Evolutionary conservation across 768 basidiomycete genomes (phyloP).

Genomic region (Austroboletus festivus): DNA sequence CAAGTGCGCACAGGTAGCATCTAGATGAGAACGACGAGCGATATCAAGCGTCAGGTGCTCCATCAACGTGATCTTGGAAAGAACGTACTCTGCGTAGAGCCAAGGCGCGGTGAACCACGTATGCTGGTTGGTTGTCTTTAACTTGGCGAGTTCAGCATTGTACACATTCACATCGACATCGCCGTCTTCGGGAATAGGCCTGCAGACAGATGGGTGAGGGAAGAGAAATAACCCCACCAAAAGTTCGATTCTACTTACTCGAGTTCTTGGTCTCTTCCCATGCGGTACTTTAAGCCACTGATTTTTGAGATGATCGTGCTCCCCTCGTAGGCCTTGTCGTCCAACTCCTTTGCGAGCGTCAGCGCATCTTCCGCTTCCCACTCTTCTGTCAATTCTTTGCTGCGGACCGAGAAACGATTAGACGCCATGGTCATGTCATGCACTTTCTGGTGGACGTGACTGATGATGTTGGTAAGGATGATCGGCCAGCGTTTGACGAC

Average conservation of each 20-base stretch:
- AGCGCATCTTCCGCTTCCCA: slow-evolving; percentile 4
- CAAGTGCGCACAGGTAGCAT: slow-evolving; percentile 62
- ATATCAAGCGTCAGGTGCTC: background rate
- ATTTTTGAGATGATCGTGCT: slow-evolving; percentile 71
- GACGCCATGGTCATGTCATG: slow-evolving; percentile 53
- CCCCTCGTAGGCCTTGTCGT: slow-evolving; percentile 64
- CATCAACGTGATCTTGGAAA: background rate
- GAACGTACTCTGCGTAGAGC: slow-evolving; percentile 88
- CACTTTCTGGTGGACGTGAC: slow-evolving; percentile 67
- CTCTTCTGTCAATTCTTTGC: background rate
- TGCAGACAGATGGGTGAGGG: slow-evolving; percentile 25
- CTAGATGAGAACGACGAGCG: slow-evolving; percentile 32
- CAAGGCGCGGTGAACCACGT: slow-evolving; percentile 94
- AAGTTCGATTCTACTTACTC: slow-evolving; percentile 43
- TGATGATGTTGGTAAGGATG: slow-evolving; percentile 79
- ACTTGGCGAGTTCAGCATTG: slow-evolving; percentile 63
- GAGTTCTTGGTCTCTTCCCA: slow-evolving; percentile 71
- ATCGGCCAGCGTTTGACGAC: slow-evolving; percentile 78
- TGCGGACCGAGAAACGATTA: slow-evolving; percentile 13
- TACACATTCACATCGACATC: slow-evolving; percentile 69
- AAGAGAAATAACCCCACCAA: background rate
- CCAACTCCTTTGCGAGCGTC: slow-evolving; percentile 25
- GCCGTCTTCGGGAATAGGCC: slow-evolving; percentile 72
- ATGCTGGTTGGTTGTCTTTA: slow-evolving; percentile 45
- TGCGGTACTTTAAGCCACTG: slow-evolving; percentile 81